Base-by-base conservation (phyloP, 1,139 yeast genomes). In the Sugiyamaella castrensis region DNA sequence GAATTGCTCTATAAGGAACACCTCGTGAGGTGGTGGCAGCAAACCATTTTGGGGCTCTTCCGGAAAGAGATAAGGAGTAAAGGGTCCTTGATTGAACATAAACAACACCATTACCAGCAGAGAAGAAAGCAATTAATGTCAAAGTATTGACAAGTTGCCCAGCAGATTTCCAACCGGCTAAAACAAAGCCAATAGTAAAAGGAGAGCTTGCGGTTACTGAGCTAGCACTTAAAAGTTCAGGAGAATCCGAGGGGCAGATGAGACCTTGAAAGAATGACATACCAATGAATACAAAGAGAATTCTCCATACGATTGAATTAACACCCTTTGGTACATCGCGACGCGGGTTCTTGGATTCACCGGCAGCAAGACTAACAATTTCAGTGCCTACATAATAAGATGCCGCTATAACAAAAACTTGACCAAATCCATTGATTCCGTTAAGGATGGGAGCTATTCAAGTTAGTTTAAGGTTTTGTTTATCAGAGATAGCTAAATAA, bases 201-300 rank as follows among this genome's bases (percentile, higher is more conserved):
- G 51, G 51, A n/a, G 51, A 48, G 8, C 50, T 40, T 9, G 51
- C 51, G 11, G 51, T 48, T 7, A 48, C 51, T 1, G 51, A 48
- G 2, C 37, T 29, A 12, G 50, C 50, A 36, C 44, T 45, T 12
- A 48, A 37, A 16, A 48, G 46, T 30, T 40, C 38, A 10, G 46
- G 46, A 10, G 49, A 45, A 29, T 48, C 36, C 2, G 51, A 48
- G 11, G 51, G 51, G 32, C 51, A 48, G 26, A 48, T 48, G 11
- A 48, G 31, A 16, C 50, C 51, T 29, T 48, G 51, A 40, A 48
- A 48, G 32, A 48, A 48, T 9, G 51, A 19, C 46, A 48, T 36
- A 9, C 51, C 51, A n/a, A 48, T 35, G 24, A 48, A 48, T 26
- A 48, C 51, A 30, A 48, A 48, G 29, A 48, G 42, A 24, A 48